A percentile compares a stretch with the other conserved stretches of the same genome.
These are phyloP conservation scores for Arxiozyma bovina DNA, from an alignment of 1,139 yeast genomes.

Conservation along the genomic window DNA sequence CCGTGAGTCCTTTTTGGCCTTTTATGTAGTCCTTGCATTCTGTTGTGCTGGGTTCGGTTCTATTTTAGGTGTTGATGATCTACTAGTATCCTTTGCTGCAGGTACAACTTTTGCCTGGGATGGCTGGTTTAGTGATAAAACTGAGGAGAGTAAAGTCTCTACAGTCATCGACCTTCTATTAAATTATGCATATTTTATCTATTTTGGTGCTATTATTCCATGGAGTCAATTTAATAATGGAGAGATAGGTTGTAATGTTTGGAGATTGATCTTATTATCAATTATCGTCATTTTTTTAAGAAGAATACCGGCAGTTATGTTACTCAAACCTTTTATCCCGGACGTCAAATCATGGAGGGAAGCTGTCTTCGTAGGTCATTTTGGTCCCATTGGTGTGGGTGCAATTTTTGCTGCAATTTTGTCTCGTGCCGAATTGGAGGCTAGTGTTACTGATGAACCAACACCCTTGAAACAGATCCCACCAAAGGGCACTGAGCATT, in stretches of 20 bases:
- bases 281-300: conserved; percentile 76
- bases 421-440: conserved; percentile 72
- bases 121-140: conserved; percentile 80
- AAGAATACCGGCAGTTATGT: conserved; percentile 79
- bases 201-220: conserved; percentile 90
- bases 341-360: conserved; percentile 93
- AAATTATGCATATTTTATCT: conserved; percentile 82
- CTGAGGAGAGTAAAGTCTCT: conserved; percentile 88
- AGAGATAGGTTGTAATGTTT: conserved; percentile 60
- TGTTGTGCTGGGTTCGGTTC: conserved; percentile 92
- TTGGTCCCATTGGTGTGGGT: conserved; percentile 98
- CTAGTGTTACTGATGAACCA: conserved; percentile 40
- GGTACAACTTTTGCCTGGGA: conserved; percentile 97
- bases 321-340: conserved; percentile 75
- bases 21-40: conserved; percentile 77
- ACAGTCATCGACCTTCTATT: conserved; percentile 81
- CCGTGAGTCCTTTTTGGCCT: conserved; percentile 86
- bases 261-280: conserved; percentile 79
- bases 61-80: conserved; percentile 84
- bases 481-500: conserved; percentile 44
- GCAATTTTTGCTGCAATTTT: conserved; percentile 86
- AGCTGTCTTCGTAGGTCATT: conserved; percentile 91
- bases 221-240: conserved; percentile 75
- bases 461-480: conserved; percentile 58
- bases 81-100: conserved; percentile 87